phyloP scores from a whole-genome alignment of 2,329 filamentous ascomycete species.

The Hypoxylon rubiginosum region DNA sequence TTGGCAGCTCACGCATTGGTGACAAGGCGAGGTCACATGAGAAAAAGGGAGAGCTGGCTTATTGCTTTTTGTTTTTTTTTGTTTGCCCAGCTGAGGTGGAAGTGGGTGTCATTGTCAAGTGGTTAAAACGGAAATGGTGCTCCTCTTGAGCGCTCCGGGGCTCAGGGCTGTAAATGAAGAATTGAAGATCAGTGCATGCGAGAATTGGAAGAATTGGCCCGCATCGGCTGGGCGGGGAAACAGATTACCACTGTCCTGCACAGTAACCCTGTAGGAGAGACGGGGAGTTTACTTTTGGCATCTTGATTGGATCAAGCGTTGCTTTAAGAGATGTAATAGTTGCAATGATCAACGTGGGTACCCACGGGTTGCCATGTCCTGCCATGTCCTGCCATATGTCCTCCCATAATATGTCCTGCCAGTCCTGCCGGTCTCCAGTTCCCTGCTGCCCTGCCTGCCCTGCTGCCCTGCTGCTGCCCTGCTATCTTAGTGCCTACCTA shows the following conservation, averaged over 20 bases:
- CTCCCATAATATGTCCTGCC: neutral
- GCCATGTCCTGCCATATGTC: too few species aligned
- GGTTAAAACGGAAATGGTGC: conserved; percentile 34
- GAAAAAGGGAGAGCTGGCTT: conserved; percentile 16
- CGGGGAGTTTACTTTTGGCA: neutral
- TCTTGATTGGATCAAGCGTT: conserved; percentile 33
- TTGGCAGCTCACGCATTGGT: conserved; percentile 24
- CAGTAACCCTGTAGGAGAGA: conserved; percentile 28
- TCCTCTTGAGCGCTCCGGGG: conserved; percentile 35
- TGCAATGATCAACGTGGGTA: conserved; percentile 30
- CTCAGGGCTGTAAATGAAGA: conserved; percentile 42
- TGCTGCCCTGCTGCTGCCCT: too few species aligned
- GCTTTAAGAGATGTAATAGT: conserved; percentile 35
- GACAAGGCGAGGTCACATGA: conserved; percentile 36
- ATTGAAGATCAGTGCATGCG: conserved; percentile 37
- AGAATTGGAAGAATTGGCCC: conserved; percentile 37
- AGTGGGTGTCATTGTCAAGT: conserved; percentile 41
- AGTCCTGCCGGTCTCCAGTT: neutral
- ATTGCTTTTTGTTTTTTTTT: conserved; percentile 1
- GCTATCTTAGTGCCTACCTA: neutral
- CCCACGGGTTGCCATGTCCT: conserved; percentile 29
- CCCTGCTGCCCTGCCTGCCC: neutral
- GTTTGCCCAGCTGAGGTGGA: conserved; percentile 30
- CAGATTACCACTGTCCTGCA: conserved; percentile 35
- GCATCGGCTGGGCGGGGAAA: conserved; percentile 38